phyloP scores from a whole-genome alignment of 2,329 filamentous ascomycete genomes.

The Coleophoma eucalyptorum region DNA sequence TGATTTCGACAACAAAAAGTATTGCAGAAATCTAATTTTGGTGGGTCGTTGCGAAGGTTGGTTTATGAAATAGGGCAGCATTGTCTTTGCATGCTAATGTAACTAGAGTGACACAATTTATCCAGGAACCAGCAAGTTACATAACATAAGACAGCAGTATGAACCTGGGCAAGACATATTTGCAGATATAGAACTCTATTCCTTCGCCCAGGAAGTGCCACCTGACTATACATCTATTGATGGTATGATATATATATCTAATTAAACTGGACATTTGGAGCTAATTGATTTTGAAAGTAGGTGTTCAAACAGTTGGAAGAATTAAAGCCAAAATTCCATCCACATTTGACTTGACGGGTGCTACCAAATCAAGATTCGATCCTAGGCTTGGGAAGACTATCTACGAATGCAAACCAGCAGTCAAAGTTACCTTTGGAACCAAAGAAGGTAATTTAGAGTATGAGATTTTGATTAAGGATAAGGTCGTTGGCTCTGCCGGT shows the following conservation, averaged over 20 bases:
- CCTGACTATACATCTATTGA: not conserved
- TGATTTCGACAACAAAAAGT: not conserved
- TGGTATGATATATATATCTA: not conserved
- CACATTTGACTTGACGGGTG: not conserved
- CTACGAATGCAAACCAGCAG: not conserved
- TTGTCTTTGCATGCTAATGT: not conserved
- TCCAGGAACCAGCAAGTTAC: not conserved
- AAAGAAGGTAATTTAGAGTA: slow-evolving; percentile 9
- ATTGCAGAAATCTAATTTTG: not conserved
- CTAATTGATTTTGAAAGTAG: not conserved
- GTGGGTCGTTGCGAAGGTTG: slow-evolving; percentile 12
- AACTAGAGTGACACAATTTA: slow-evolving; percentile 3
- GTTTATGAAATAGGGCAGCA: not conserved
- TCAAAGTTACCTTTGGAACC: slow-evolving; percentile 8
- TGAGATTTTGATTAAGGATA: slow-evolving; percentile 2
- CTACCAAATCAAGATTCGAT: not conserved
- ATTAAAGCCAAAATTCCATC: not conserved
- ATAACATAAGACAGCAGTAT: not conserved
- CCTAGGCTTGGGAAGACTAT: not conserved
- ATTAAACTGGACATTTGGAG: not conserved
- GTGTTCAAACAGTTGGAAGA: not conserved
- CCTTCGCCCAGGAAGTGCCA: not conserved
- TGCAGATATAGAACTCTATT: not conserved
- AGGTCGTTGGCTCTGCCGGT: not conserved
- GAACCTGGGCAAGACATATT: not conserved